phyloP scores from a whole-genome alignment of 495 filamentous ascomycete genomes.

The Aspergillus asperescens region DNA sequence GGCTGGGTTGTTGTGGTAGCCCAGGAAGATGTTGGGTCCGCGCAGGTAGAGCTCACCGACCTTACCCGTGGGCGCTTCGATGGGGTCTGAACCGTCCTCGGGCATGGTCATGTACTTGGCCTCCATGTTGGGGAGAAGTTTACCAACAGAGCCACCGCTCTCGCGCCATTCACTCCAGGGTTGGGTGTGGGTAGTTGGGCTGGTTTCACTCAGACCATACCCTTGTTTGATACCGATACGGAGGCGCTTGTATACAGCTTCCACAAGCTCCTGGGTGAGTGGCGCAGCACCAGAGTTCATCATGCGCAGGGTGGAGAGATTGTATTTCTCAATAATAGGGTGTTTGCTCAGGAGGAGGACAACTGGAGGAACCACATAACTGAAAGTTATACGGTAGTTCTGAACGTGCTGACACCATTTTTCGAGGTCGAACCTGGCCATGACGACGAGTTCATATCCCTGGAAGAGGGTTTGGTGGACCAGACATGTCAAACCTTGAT shows the following conservation, averaged over 20 bases:
- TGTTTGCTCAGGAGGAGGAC: slow-evolving; percentile 76
- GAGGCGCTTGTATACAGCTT: slow-evolving; percentile 68
- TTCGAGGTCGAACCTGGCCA: slow-evolving; percentile 80
- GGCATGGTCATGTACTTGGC: slow-evolving; percentile 70
- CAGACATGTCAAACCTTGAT: slow-evolving; percentile 64
- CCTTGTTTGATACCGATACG: slow-evolving; percentile 75
- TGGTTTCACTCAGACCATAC: slow-evolving; percentile 82
- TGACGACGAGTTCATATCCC: slow-evolving; percentile 67
- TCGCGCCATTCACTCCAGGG: slow-evolving; percentile 72
- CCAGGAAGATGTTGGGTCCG: slow-evolving; percentile 63
- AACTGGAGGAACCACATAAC: slow-evolving; percentile 81
- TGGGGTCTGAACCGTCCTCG: slow-evolving; percentile 46
- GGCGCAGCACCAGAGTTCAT: slow-evolving; percentile 89
- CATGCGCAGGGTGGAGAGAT: slow-evolving; percentile 74
- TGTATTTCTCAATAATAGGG: slow-evolving; percentile 70
- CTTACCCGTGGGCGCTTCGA: slow-evolving; percentile 54
- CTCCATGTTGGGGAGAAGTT: slow-evolving; percentile 71
- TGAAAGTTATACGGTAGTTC: slow-evolving; percentile 66
- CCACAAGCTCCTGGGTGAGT: slow-evolving; percentile 74
- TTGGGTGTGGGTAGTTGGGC: slow-evolving; percentile 53
- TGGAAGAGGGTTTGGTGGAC: slow-evolving; percentile 59
- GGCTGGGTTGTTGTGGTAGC: slow-evolving; percentile 67
- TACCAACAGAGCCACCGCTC: slow-evolving; percentile 74
- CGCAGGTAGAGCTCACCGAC: slow-evolving; percentile 61
- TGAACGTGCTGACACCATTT: slow-evolving; percentile 73